Evolutionary conservation across 352 stramenopile genomes (phyloP).

Genomic region (Pythium dissimile): DNA sequence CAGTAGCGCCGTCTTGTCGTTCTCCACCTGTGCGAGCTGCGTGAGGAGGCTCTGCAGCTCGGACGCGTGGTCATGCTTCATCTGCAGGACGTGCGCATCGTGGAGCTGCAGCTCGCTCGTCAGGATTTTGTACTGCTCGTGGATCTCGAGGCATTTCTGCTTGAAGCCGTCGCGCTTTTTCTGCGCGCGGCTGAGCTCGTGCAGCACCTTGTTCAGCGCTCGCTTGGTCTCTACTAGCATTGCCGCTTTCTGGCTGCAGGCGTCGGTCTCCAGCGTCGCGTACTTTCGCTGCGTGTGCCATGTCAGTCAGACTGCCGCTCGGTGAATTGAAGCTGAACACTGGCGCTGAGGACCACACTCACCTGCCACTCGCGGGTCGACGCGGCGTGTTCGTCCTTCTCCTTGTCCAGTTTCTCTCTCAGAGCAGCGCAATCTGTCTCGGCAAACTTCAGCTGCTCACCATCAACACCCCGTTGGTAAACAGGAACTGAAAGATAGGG

Average conservation of each 20-base stretch:
- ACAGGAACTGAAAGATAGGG: not conserved
- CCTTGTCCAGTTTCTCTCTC: slow-evolving; percentile 54
- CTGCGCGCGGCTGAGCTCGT: slow-evolving; percentile 58
- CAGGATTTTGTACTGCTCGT: slow-evolving; percentile 66
- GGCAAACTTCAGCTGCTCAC: slow-evolving; percentile 55
- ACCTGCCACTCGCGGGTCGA: slow-evolving; percentile 49
- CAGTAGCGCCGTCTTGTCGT: slow-evolving; percentile 63
- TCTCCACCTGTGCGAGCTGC: slow-evolving; percentile 61
- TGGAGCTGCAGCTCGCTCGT: slow-evolving; percentile 35
- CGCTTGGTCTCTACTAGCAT: slow-evolving; percentile 54
- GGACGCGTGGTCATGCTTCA: slow-evolving; percentile 49
- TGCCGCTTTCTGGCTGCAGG: slow-evolving; percentile 26
- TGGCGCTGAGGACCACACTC: not conserved
- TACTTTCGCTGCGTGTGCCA: slow-evolving; percentile 37
- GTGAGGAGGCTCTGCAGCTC: slow-evolving; percentile 67
- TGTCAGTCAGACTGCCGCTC: not conserved
- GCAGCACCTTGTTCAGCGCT: slow-evolving; percentile 53
- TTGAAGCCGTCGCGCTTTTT: slow-evolving; percentile 85
- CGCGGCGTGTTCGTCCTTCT: slow-evolving; percentile 45
- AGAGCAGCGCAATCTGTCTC: slow-evolving; percentile 58
- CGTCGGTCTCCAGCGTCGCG: slow-evolving; percentile 36
- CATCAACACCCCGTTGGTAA: not conserved
- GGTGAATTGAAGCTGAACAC: too few species aligned
- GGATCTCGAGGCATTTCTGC: slow-evolving; percentile 73
- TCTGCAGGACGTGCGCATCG: slow-evolving; percentile 44